A percentile compares a stretch with the other conserved stretches of the same genome.
phyloP scores from a whole-genome alignment of 2,329 filamentous ascomycete species.

The Podosphaera fusca region DNA sequence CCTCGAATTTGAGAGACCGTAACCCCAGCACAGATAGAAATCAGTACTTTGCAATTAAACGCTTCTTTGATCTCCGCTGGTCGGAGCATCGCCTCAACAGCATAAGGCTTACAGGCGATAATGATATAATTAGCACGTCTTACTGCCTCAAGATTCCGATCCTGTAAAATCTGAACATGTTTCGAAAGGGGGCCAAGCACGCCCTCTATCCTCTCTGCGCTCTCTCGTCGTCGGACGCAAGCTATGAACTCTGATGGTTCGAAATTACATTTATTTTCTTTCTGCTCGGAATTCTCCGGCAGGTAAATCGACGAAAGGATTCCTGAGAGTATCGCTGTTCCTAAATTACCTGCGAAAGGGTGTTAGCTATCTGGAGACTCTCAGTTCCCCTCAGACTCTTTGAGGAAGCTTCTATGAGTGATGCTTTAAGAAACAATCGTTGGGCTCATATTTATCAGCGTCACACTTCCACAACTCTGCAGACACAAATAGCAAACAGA shows the following conservation, averaged over 20 bases:
- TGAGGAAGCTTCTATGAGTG: no score
- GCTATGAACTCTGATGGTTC: slow-evolving; percentile 60
- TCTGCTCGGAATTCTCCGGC: slow-evolving; percentile 24
- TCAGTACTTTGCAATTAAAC: slow-evolving; percentile 55
- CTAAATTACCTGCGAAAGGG: slow-evolving; percentile 46
- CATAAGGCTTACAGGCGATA: slow-evolving; percentile 60
- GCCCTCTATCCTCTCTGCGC: slow-evolving; percentile 42
- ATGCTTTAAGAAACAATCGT: no score
- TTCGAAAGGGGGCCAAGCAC: slow-evolving; percentile 40
- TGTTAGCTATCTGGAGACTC: not conserved
- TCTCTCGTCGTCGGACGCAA: slow-evolving; percentile 49
- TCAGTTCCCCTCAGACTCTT: no score
- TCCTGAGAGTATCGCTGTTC: slow-evolving; percentile 61
- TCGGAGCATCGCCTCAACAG: slow-evolving; percentile 43
- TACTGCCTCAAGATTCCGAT: slow-evolving; percentile 47
- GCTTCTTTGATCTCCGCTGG: slow-evolving; percentile 47
- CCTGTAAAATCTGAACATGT: slow-evolving; percentile 41
- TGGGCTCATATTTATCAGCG: no score
- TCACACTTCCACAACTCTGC: no score
- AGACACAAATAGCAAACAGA: no score
- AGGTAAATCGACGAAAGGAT: slow-evolving; percentile 47
- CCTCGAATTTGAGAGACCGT: slow-evolving; percentile 43
- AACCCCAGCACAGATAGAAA: slow-evolving; percentile 62
- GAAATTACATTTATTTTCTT: slow-evolving; percentile 25
- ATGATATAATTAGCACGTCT: slow-evolving; percentile 49